phyloP scores from a whole-genome alignment of 305 asterid genomes.

The Petunia hybrid region DNA sequence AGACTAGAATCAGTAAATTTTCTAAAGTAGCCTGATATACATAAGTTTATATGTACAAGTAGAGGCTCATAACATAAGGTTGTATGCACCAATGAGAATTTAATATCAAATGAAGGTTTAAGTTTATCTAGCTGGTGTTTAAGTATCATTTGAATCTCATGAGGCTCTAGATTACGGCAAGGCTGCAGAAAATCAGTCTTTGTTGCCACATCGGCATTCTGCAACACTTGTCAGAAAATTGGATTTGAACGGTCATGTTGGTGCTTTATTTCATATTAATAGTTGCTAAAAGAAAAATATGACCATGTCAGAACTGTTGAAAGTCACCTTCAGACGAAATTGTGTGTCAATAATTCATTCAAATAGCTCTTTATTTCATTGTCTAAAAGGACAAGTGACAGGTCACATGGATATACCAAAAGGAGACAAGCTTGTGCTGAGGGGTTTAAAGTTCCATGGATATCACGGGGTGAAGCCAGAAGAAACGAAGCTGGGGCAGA shows the following conservation, averaged over 20 bases:
- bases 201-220: neutral
- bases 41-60: neutral
- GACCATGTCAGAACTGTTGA: neutral
- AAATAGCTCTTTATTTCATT: neutral
- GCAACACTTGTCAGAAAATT: neutral
- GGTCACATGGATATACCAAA: conserved; percentile 42
- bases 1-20: neutral
- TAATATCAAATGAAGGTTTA: neutral
- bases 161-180: neutral
- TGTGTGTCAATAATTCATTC: neutral
- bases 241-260: neutral
- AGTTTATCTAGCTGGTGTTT: neutral
- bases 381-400: conserved; percentile 26
- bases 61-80: neutral
- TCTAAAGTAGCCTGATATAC: neutral
- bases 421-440: conserved; percentile 88
- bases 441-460: conserved; percentile 91
- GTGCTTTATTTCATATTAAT: neutral
- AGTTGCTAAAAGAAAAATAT: neutral
- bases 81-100: neutral
- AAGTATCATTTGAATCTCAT: neutral
- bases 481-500: conserved; percentile 84
- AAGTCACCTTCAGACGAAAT: neutral
- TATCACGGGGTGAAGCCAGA: conserved; percentile 91
- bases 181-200: neutral